A percentile compares a stretch with the other conserved stretches of the same genome.
Evolutionary conservation across 257 asterid genomes (phyloP).

Genomic region (Penstemon newberryi): DNA sequence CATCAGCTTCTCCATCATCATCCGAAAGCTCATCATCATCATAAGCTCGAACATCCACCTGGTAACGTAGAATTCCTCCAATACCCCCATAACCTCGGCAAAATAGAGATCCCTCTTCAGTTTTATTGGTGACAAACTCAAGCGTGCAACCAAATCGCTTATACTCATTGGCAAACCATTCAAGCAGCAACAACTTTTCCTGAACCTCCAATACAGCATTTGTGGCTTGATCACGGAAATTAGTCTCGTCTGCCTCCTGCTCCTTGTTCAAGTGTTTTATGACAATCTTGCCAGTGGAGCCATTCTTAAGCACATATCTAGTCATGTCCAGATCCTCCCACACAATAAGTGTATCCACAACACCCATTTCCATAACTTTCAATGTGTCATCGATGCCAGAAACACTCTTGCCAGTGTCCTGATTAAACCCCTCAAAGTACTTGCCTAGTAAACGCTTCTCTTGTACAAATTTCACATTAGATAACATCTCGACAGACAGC

Average conservation of each 20-base stretch:
- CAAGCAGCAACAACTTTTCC: slow-evolving; percentile 36
- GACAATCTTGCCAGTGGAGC: slow-evolving; percentile 30
- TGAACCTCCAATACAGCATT: slow-evolving; percentile 42
- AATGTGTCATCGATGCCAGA: slow-evolving; percentile 42
- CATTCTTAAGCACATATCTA: slow-evolving; percentile 35
- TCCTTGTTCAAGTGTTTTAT: slow-evolving; percentile 41
- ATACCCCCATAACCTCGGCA: slow-evolving; percentile 49
- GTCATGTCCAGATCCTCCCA: slow-evolving; percentile 45
- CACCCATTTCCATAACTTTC: slow-evolving; percentile 47
- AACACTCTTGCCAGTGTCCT: slow-evolving; percentile 47
- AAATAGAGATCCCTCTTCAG: slow-evolving; percentile 46
- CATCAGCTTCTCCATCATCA: slow-evolving; percentile 33
- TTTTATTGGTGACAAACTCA: slow-evolving; percentile 42
- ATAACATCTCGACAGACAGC: slow-evolving; percentile 39
- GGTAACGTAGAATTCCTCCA: slow-evolving; percentile 46
- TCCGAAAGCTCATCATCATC: slow-evolving; percentile 29
- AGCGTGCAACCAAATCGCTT: slow-evolving; percentile 40
- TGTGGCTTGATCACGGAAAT: slow-evolving; percentile 40
- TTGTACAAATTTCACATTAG: slow-evolving; percentile 46
- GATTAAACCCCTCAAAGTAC: slow-evolving; percentile 46
- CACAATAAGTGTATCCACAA: slow-evolving; percentile 43
- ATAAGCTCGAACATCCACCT: slow-evolving; percentile 40
- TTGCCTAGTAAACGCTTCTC: slow-evolving; percentile 45
- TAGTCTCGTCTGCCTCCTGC: slow-evolving; percentile 38
- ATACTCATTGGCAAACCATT: slow-evolving; percentile 40